Conservation (phyloP, 148 eudicot species). For the Spergularia bocconei region DNA sequence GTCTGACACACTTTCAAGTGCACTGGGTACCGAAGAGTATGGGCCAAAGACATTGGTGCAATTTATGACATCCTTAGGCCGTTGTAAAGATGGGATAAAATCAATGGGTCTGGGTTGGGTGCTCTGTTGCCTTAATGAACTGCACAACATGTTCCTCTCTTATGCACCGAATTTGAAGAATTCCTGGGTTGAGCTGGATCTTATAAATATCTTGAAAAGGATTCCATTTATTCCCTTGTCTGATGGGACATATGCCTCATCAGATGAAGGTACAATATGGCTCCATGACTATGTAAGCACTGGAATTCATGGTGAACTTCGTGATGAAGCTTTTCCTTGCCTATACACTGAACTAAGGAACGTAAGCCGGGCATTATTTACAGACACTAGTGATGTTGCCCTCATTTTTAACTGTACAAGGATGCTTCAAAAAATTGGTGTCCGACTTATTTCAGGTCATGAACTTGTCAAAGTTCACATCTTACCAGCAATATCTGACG, state of each 20-base stretch:
- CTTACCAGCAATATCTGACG: constrained; percentile 59
- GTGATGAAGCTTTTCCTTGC: constrained; percentile 48
- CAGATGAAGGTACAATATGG: constrained; percentile 74
- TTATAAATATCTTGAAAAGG: constrained; percentile 40
- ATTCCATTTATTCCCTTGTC: constrained; percentile 79
- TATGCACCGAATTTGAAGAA: constrained; percentile 27
- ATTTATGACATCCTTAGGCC: constrained; percentile 55
- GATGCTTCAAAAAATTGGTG: constrained; percentile 65
- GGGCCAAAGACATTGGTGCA: constrained; percentile 65
- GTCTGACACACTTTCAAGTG: constrained; percentile 69
- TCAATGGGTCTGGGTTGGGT: constrained; percentile 69
- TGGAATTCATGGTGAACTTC: constrained; percentile 37
- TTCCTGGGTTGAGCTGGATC: constrained; percentile 38
- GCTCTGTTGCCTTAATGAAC: constrained; percentile 57
- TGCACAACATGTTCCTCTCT: constrained; percentile 50
- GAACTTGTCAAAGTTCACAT: constrained; percentile 71
- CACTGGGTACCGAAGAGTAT: constrained; percentile 69
- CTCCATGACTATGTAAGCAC: constrained; percentile 41
- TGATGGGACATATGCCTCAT: constrained; percentile 63
- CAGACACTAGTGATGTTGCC: constrained; percentile 42
- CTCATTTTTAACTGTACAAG: constrained; percentile 40
- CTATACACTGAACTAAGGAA: constrained; percentile 58
- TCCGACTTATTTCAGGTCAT: constrained; percentile 69
- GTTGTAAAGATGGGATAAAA: constrained; percentile 46
- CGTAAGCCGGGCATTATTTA: constrained; percentile 56